Evolutionary conservation across 306 rosid species (phyloP).

Genomic region (Ochetophila trinervis): DNA sequence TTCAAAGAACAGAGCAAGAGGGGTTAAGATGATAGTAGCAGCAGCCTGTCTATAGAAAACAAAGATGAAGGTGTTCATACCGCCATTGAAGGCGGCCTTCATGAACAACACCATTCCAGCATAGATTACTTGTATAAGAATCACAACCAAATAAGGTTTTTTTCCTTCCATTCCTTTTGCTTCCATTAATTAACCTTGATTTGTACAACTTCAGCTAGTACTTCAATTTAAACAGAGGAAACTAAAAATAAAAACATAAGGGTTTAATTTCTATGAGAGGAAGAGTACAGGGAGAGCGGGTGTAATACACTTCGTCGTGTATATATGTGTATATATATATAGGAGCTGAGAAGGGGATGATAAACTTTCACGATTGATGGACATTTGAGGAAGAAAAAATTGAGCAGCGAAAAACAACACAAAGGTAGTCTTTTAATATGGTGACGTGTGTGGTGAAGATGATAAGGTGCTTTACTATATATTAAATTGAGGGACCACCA

Average conservation of each 20-base stretch:
- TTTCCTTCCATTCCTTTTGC: constrained; percentile 16
- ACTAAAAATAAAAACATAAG: no score
- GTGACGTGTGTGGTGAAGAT: constrained; percentile 42
- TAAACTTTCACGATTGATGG: not conserved
- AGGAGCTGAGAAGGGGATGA: no score
- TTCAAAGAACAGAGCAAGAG: constrained; percentile 53
- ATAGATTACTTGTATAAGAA: constrained; percentile 57
- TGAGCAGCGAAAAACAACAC: not conserved
- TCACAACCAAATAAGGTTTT: constrained; percentile 36
- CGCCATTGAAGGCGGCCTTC: constrained; percentile 74
- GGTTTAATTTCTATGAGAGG: no score
- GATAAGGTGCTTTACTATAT: constrained; percentile 7
- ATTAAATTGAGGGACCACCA: constrained; percentile 27
- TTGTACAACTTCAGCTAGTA: no score
- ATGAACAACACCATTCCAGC: constrained; percentile 61
- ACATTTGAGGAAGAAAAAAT: not conserved
- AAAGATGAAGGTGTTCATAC: constrained; percentile 75
- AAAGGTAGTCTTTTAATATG: not conserved
- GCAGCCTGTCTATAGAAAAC: constrained; percentile 69
- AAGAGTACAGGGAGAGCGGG: no score
- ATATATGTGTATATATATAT: no score
- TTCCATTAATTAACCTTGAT: no score
- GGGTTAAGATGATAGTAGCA: constrained; percentile 51
- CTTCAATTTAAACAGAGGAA: no score
- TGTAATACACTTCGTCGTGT: no score